Base-by-base conservation (phyloP, 2,329 filamentous ascomycete species). In the Lecanosticta acicola region DNA sequence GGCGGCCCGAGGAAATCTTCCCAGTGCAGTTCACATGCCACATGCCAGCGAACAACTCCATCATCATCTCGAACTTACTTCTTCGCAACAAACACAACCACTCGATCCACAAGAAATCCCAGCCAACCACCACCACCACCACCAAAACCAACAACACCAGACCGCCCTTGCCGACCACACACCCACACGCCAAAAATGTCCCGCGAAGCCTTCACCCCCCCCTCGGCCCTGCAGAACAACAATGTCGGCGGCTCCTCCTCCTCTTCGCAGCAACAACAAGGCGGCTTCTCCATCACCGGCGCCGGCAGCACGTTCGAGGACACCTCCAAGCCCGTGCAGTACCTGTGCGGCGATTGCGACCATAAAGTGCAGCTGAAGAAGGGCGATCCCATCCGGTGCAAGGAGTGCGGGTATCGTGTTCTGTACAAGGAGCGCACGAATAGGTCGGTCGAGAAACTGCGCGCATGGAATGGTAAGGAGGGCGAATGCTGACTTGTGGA, bases 391-490 rank as follows among this genome's bases (percentile, higher is more conserved):
- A 91, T 94, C 57, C 78, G 87, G 20, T 95, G 89, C 76, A 85
- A 87, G 68, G 86, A 90, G 71, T 98, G 93, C 68, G 93, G 93
- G 5, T 93, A 95, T 63, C 83, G 93, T 56, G 89, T 98, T 51
- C 72, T 98, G 57, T 97, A 97, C 72, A 98, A 98, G 80, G 87
- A 96, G 79, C 75, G 93, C 65, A 98, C 93, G 36, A 96, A 94
- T 77, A 81, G 93, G 93, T 96, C 29, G 13, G 33, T 32, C 32
- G 33, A 24, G 43, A 39, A 4, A 9, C n/a, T n/a, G n/a, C n/a
- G n/a, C n/a, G n/a, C n/a, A n/a, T n/a, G n/a, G n/a, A n/a, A n/a
- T n/a, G n/a, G n/a, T n/a, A n/a, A n/a, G n/a, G n/a, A n/a, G n/a
- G n/a, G n/a, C n/a, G n/a, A n/a, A n/a, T n/a, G n/a, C n/a, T n/a